Conservation (phyloP, 371 early-diverging fungal genomes). For the Lichtheimia ramosa region DNA sequence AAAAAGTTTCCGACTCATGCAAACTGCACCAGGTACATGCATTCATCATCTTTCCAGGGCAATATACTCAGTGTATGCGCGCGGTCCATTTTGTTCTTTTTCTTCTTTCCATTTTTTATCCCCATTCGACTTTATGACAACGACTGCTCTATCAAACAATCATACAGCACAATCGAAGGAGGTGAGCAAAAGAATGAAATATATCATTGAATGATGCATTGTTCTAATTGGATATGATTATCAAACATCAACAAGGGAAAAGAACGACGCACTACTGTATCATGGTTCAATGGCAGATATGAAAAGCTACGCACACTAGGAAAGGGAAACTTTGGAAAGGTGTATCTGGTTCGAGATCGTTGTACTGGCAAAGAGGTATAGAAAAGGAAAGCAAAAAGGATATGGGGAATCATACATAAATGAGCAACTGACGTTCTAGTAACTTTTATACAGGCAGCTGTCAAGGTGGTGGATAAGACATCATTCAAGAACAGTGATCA, state of each 20-base stretch:
- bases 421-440: background rate
- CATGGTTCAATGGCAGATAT: conserved; percentile 25
- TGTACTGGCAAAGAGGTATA: conserved; percentile 63
- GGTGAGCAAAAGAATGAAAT: background rate
- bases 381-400: background rate
- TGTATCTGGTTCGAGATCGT: conserved; percentile 69
- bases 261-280: background rate
- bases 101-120: conserved; percentile 5
- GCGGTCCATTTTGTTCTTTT: background rate
- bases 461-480: conserved; percentile 62
- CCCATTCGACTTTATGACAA: conserved; percentile 5
- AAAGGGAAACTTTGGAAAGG: conserved; percentile 85
- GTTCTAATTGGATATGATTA: background rate
- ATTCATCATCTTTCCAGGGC: background rate
- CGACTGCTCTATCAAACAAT: background rate
- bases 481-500: conserved; percentile 55
- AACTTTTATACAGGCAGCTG: conserved; percentile 47
- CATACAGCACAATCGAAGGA: background rate
- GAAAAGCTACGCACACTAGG: conserved; percentile 62
- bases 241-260: background rate
- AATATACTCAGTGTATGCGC: background rate
- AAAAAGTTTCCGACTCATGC: conserved; percentile 4
- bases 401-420: no score
- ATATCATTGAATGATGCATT: background rate
- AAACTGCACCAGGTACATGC: background rate